Evolutionary conservation across 345 rosid species (phyloP).

Genomic region (Aurinia saxatilis): DNA sequence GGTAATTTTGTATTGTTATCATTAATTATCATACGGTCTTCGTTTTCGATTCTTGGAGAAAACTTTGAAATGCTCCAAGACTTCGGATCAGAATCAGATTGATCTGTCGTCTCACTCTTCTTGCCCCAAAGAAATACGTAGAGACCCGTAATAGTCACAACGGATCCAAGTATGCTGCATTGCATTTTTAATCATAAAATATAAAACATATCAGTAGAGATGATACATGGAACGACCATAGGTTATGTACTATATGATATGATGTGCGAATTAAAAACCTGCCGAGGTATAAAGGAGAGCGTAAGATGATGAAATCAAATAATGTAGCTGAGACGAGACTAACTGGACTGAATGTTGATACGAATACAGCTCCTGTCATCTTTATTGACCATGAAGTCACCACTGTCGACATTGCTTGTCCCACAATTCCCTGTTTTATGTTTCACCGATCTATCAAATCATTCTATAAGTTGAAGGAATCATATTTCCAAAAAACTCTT

Average conservation of each 20-base stretch:
- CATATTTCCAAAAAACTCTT: neutral
- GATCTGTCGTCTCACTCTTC: slow-evolving; percentile 15
- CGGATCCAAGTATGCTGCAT: slow-evolving; percentile 27
- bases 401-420: slow-evolving; percentile 39
- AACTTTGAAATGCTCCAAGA: neutral
- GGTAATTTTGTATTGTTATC: slow-evolving; percentile 8
- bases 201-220: neutral
- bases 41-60: slow-evolving; percentile 6
- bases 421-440: slow-evolving; percentile 35
- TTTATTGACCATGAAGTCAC: slow-evolving; percentile 41
- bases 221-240: no score
- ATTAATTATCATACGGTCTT: neutral
- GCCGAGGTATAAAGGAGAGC: slow-evolving; percentile 23
- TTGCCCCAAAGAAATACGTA: slow-evolving; percentile 33
- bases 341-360: slow-evolving; percentile 39
- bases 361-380: slow-evolving; percentile 39
- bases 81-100: slow-evolving; percentile 4
- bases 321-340: slow-evolving; percentile 26
- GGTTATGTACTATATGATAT: neutral
- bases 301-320: slow-evolving; percentile 28
- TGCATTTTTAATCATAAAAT: neutral
- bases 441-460: neutral
- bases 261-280: slow-evolving; percentile 16
- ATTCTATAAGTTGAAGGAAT: neutral
- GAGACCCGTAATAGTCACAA: slow-evolving; percentile 22